Evolutionary conservation across 192 early-diverging fungal species (phyloP), one percentile per base, ranked within the genome.

Genomic region (Rhizophagus prolifer): DNA sequence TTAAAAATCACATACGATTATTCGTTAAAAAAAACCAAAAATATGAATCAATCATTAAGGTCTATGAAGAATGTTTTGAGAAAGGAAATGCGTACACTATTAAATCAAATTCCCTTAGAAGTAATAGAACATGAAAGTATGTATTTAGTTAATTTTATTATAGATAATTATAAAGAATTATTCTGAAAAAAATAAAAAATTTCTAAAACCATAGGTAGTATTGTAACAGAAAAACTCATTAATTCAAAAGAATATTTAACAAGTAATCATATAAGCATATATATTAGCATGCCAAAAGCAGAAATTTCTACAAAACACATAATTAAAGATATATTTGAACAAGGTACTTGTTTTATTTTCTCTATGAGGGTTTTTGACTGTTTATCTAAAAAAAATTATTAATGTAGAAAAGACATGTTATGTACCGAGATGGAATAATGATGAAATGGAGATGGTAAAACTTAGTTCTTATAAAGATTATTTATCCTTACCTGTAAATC

Each of bases 391-490:
- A 23, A 60, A 64, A 31, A 25, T 16, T 63, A 41, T 3, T 67
- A 4, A 34, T 69, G 14, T 74, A 88, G 88, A 79, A 8, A 90
- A 90, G 65, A 62, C 64, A 26, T 87, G 85, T 58, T 90, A 88
- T 81, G 81, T 90, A 21, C 88, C 88, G 9, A 75, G 87, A 28
- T 90, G 87, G 54, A 81, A 67, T 34, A 75, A 77, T 34, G 78
- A 82, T 41, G 78, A 75, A 14, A 90, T 91, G 89, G 87, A 90
- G 10, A 92, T 92, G 91, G 89, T 92, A n/a, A 84, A 81, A 67
- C 79, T 92, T 16, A 78, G 76, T 14, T 89, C 88, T 4, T 82
- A 80, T 78, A 82, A 90, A 13, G 91, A 92, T 70, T 92, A 82
- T 69, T 54, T 82, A 13, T 79, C 86, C 25, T 74, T 92, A 19